Evolutionary conservation across 2,329 filamentous ascomycete species (phyloP).

Genomic region (Chrysoporthe puriensis): DNA sequence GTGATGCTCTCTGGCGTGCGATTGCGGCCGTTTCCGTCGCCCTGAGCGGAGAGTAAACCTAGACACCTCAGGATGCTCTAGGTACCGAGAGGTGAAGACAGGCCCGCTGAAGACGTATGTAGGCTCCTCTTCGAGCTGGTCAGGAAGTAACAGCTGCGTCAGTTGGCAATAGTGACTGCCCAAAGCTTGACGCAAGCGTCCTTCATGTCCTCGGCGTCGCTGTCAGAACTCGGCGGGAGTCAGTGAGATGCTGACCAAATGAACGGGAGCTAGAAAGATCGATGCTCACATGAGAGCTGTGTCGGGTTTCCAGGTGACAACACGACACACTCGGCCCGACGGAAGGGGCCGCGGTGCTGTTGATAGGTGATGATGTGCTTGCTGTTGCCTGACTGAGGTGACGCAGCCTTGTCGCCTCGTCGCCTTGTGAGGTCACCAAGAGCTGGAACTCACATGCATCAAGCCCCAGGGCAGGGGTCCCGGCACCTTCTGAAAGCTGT

Average conservation of each 20-base stretch:
- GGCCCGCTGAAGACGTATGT: too few relatives aligned
- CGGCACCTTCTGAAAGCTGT: background rate
- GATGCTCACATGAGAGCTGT: background rate
- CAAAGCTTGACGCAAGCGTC: background rate
- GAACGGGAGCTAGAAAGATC: background rate
- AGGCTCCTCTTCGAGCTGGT: background rate
- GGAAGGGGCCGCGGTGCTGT: background rate
- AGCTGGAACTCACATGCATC: background rate
- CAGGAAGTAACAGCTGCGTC: background rate
- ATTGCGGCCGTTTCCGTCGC: background rate
- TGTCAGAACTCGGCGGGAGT: background rate
- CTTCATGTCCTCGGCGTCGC: background rate
- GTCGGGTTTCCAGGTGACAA: background rate
- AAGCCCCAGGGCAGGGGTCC: background rate
- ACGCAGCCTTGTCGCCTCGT: constrained; percentile 30
- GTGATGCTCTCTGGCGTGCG: background rate
- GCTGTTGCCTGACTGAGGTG: constrained; percentile 11
- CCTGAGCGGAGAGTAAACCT: background rate
- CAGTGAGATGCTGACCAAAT: background rate
- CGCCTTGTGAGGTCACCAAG: constrained; percentile 15
- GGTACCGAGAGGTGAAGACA: background rate
- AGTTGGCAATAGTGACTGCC: background rate
- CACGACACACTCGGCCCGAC: background rate
- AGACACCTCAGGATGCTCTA: background rate
- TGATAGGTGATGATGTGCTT: constrained; percentile 4